A percentile compares a stretch with the other conserved stretches of the same genome.
These are phyloP conservation scores for Lentinula detonsa DNA, from an alignment of 768 basidiomycete genomes.

Conservation along the genomic window DNA sequence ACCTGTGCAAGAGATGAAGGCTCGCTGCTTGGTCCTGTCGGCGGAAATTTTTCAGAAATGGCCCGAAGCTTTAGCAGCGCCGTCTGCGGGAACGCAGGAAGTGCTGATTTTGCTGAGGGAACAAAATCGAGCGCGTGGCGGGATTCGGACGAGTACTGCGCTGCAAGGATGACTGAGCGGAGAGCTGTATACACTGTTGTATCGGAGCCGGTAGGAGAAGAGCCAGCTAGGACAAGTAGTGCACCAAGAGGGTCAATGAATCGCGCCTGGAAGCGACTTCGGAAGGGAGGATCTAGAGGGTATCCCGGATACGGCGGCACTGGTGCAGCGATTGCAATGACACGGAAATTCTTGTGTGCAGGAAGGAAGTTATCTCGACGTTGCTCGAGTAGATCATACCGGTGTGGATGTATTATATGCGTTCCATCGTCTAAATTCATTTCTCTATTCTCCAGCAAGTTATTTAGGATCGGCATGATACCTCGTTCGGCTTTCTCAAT, in stretches of 20 bases:
- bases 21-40: conserved; percentile 27
- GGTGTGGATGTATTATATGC: conserved; percentile 61
- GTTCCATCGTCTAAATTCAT: conserved; percentile 70
- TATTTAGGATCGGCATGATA: conserved; percentile 54
- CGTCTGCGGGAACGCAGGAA: conserved; percentile 64
- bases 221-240: conserved; percentile 35
- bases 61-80: conserved; percentile 44
- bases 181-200: conserved; percentile 35
- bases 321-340: conserved; percentile 64
- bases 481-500: conserved; percentile 70
- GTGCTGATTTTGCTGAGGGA: conserved; percentile 34
- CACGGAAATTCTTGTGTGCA: conserved; percentile 62
- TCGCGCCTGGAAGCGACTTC: conserved; percentile 63
- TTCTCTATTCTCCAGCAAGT: conserved; percentile 66
- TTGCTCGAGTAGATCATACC: conserved; percentile 43
- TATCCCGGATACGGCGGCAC: conserved; percentile 65
- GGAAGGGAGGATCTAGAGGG: conserved; percentile 61
- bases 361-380: conserved; percentile 48
- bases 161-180: conserved; percentile 51
- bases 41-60: conserved; percentile 44
- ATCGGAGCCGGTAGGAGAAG: conserved; percentile 6
- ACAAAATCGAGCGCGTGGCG: conserved; percentile 46
- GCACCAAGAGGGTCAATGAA: conserved; percentile 59
- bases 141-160: conserved; percentile 58
- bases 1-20: conserved; percentile 48